A percentile compares a stretch with the other conserved stretches of the same genome.
Evolutionary conservation across 2,329 filamentous ascomycete species (phyloP).

Genomic region (Dactylonectria estremocensis): DNA sequence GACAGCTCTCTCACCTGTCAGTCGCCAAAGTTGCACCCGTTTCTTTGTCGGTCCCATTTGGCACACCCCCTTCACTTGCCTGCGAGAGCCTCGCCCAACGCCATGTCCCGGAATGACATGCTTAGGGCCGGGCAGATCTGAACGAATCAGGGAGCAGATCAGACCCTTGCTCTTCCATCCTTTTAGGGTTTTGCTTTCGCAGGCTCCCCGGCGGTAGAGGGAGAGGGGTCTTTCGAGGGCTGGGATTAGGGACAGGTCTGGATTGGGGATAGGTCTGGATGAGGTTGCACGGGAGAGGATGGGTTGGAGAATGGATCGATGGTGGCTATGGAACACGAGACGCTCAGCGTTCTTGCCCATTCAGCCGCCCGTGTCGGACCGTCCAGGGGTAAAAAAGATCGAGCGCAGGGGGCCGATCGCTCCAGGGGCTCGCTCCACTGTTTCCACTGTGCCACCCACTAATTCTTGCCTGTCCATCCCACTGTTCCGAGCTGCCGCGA

Average conservation of each 20-base stretch:
- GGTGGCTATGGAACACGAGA: slow-evolving; percentile 27
- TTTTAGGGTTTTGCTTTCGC: background rate
- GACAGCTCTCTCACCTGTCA: background rate
- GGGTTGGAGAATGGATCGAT: slow-evolving; percentile 18
- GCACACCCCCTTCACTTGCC: too few relatives aligned
- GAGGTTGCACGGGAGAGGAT: background rate
- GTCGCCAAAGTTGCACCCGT: background rate
- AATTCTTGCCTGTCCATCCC: too few relatives aligned
- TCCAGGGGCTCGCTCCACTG: slow-evolving; percentile 1
- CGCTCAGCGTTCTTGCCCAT: background rate
- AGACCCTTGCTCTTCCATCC: background rate
- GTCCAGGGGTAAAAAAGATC: slow-evolving; percentile 10
- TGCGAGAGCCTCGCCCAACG: background rate
- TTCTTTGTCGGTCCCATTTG: too few relatives aligned
- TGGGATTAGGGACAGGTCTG: background rate
- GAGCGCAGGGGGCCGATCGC: background rate
- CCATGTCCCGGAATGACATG: background rate
- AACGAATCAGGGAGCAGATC: background rate
- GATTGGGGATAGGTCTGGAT: background rate
- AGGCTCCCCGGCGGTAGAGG: background rate
- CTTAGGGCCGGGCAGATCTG: slow-evolving; percentile 1
- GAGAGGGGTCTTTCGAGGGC: background rate
- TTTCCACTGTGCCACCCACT: background rate
- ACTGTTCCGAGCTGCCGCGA: slow-evolving; percentile 9
- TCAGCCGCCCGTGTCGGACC: slow-evolving; percentile 17